These are phyloP conservation scores for Pulicaria dysenterica DNA, from an alignment of 129 eudicot species.

Conservation along the genomic window DNA sequence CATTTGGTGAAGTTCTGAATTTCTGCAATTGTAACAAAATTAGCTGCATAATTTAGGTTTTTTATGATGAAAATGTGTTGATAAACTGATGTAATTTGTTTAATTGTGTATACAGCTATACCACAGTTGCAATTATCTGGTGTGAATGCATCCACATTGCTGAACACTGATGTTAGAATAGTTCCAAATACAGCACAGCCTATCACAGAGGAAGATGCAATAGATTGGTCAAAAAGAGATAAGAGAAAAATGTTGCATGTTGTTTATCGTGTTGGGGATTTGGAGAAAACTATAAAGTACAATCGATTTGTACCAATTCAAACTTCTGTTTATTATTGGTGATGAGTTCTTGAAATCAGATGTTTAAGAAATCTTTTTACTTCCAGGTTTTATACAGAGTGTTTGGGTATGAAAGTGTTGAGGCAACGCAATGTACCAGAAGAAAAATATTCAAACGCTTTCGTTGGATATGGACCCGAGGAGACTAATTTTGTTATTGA, in stretches of 20 bases:
- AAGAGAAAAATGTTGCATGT: slow-evolving; percentile 87
- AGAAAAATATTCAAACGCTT: slow-evolving; percentile 81
- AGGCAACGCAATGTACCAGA: slow-evolving; percentile 87
- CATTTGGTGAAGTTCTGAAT: no score
- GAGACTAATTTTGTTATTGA: slow-evolving; percentile 76
- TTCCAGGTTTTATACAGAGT: slow-evolving; percentile 79
- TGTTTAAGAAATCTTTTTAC: not conserved
- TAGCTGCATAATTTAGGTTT: not conserved
- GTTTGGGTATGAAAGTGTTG: slow-evolving; percentile 88
- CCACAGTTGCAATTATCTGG: slow-evolving; percentile 66
- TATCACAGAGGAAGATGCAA: slow-evolving; percentile 51
- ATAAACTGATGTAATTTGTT: slow-evolving; percentile 13
- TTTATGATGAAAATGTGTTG: not conserved
- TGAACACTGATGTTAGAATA: slow-evolving; percentile 40
- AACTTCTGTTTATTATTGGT: not conserved
- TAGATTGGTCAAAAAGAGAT: slow-evolving; percentile 72
- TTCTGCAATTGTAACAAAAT: not conserved
- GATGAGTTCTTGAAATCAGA: not conserved
- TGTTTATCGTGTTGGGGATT: slow-evolving; percentile 88
- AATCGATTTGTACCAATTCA: not conserved
- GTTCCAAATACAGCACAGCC: slow-evolving; percentile 47
- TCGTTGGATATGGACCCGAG: slow-evolving; percentile 93
- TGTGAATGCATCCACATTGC: slow-evolving; percentile 43
- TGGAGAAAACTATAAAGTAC: slow-evolving; percentile 91
- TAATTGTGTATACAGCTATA: slow-evolving; percentile 45